These are phyloP conservation scores for Takakia lepidozioides DNA, from an alignment of 225 moss, liverwort and hornwort genomes.

Conservation along the genomic window DNA sequence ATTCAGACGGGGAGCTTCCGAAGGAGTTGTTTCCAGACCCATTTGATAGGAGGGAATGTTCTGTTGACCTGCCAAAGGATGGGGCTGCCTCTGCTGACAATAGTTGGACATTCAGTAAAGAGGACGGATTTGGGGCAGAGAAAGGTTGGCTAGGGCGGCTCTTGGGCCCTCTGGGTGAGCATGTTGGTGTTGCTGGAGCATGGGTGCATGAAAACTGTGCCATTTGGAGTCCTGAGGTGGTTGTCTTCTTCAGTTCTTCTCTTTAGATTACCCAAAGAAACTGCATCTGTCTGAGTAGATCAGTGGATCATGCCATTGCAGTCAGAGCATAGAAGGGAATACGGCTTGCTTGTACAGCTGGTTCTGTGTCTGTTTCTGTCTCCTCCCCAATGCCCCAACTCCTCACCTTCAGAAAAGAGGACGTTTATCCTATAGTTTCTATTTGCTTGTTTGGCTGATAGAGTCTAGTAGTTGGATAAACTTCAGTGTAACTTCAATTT, in stretches of 20 bases:
- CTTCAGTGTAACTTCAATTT: too few relatives aligned
- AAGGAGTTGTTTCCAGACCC: slow-evolving; percentile 23
- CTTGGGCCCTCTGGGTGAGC: slow-evolving; percentile 65
- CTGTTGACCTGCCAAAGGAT: slow-evolving; percentile 28
- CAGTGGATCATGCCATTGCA: too few relatives aligned
- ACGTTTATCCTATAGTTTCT: too few relatives aligned
- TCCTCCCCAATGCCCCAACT: too few relatives aligned
- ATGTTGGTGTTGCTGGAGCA: slow-evolving; percentile 69
- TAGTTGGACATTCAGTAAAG: slow-evolving; percentile 36
- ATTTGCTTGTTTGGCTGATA: too few relatives aligned
- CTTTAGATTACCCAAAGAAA: too few relatives aligned
- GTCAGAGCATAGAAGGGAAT: too few relatives aligned
- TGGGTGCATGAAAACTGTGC: slow-evolving; percentile 86
- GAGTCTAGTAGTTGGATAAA: too few relatives aligned
- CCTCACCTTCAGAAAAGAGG: too few relatives aligned
- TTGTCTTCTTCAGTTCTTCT: slow-evolving; percentile 3
- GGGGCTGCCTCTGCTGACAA: slow-evolving; percentile 35
- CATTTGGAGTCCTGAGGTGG: slow-evolving; percentile 84
- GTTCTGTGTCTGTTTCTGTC: too few relatives aligned
- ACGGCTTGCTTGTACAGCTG: too few relatives aligned
- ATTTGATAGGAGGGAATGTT: slow-evolving; percentile 19
- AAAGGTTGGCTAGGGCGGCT: slow-evolving; percentile 82
- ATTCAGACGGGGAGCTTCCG: slow-evolving; percentile 46
- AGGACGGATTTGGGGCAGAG: slow-evolving; percentile 51
- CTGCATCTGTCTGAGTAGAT: too few relatives aligned